These are phyloP conservation scores for Puccinia triticina DNA, from an alignment of 1,284 basidiomycete genomes.

Conservation along the genomic window DNA sequence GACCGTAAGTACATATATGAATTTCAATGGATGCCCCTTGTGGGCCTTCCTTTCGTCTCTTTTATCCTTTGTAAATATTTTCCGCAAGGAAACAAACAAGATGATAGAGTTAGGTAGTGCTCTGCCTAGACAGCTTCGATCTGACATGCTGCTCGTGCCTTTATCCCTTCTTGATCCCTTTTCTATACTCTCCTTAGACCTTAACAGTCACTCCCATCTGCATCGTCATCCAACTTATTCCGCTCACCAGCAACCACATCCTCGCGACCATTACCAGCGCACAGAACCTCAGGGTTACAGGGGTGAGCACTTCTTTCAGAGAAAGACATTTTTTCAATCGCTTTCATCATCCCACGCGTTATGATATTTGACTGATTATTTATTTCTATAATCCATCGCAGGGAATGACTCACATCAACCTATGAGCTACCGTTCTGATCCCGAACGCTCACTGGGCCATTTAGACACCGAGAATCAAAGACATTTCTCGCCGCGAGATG, in stretches of 20 bases:
- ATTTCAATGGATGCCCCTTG: too few species aligned
- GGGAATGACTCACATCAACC: background rate
- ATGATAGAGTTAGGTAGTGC: too few species aligned
- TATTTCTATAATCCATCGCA: background rate
- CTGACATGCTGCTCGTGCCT: background rate
- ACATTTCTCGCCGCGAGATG: slow-evolving; percentile 5
- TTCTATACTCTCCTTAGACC: background rate
- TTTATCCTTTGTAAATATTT: too few species aligned
- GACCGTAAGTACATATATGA: too few species aligned
- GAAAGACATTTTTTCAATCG: background rate
- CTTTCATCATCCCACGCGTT: background rate
- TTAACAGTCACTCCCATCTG: background rate
- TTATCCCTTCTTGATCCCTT: background rate
- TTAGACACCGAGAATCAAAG: background rate
- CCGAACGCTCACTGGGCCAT: background rate
- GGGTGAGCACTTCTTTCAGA: background rate
- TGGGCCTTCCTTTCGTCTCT: too few species aligned
- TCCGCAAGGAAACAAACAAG: too few species aligned
- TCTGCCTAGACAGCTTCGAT: background rate
- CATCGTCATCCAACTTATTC: background rate
- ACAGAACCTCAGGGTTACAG: background rate
- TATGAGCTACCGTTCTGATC: background rate
- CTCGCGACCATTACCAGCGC: background rate
- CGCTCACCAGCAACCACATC: background rate
- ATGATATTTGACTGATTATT: background rate